These are phyloP conservation scores for Butyriboletus regius DNA, from an alignment of 1,284 basidiomycete species.

Conservation along the genomic window DNA sequence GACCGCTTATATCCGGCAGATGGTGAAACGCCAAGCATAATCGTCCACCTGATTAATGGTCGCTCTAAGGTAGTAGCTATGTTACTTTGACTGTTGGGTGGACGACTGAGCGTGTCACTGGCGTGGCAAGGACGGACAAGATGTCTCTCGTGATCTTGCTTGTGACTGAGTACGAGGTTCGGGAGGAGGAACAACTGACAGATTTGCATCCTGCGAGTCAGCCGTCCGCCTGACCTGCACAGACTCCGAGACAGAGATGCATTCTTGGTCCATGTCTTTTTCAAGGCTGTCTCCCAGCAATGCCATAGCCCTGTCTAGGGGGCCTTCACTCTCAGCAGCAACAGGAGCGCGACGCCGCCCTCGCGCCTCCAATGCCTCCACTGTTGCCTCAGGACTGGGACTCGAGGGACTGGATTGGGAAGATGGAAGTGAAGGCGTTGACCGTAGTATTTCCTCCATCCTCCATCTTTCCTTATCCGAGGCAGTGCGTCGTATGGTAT, in stretches of 20 bases:
- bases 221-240: not conserved
- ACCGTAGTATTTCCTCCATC: slow-evolving; percentile 23
- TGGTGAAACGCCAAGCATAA: too few relatives aligned
- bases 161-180: not conserved
- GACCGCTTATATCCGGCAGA: not conserved
- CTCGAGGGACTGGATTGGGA: slow-evolving; percentile 2
- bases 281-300: not conserved
- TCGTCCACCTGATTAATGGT: not conserved
- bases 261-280: not conserved
- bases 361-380: slow-evolving; percentile 1
- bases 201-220: not conserved
- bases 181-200: not conserved
- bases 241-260: not conserved
- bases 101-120: not conserved
- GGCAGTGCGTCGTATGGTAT: slow-evolving; percentile 8
- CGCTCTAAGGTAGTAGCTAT: slow-evolving; percentile 7
- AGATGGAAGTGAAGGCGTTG: slow-evolving; percentile 1
- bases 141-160: not conserved
- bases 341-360: not conserved
- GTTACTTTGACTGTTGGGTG: not conserved
- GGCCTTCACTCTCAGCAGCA: not conserved
- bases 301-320: not conserved
- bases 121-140: not conserved
- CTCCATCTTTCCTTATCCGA: slow-evolving; percentile 26
- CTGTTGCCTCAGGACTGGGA: slow-evolving; percentile 3